Conservation (phyloP, 1,139 yeast genomes). For the Yamadazyma membranifaciens region DNA sequence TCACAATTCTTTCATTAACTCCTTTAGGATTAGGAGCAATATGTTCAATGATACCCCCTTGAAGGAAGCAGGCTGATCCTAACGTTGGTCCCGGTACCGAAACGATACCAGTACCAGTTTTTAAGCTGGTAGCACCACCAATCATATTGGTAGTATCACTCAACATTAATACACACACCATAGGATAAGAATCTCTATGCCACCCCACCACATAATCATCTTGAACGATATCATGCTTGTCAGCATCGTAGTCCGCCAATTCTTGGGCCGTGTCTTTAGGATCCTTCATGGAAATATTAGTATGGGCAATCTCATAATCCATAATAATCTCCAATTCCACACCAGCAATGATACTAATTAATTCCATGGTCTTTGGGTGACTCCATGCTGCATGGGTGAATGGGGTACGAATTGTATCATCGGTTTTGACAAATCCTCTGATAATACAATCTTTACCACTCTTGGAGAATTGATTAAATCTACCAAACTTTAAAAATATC, state of each 20-base stretch:
- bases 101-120: conserved; percentile 40
- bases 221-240: conserved; percentile 6
- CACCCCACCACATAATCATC: conserved; percentile 53
- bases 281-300: conserved; percentile 44
- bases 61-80: conserved; percentile 54
- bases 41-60: conserved; percentile 53
- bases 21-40: conserved; percentile 57
- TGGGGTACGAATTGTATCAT: conserved; percentile 28
- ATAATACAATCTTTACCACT: conserved; percentile 45
- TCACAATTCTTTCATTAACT: conserved; percentile 52
- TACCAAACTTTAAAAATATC: conserved; percentile 41
- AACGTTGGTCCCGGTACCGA: conserved; percentile 50
- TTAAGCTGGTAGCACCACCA: conserved; percentile 58
- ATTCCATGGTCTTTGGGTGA: conserved; percentile 50
- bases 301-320: conserved; percentile 56
- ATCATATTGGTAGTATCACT: conserved; percentile 56
- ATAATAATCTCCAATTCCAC: conserved; percentile 49
- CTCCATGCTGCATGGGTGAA: conserved; percentile 55
- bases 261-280: conserved; percentile 23
- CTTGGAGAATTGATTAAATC: conserved; percentile 33
- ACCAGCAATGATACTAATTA: conserved; percentile 52
- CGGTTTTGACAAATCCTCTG: conserved; percentile 48
- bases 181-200: conserved; percentile 60
- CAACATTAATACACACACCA: conserved; percentile 60
- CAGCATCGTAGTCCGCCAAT: conserved; percentile 10